Conservation (phyloP, 345 rosid species). For the Citrus hindsii region DNA sequence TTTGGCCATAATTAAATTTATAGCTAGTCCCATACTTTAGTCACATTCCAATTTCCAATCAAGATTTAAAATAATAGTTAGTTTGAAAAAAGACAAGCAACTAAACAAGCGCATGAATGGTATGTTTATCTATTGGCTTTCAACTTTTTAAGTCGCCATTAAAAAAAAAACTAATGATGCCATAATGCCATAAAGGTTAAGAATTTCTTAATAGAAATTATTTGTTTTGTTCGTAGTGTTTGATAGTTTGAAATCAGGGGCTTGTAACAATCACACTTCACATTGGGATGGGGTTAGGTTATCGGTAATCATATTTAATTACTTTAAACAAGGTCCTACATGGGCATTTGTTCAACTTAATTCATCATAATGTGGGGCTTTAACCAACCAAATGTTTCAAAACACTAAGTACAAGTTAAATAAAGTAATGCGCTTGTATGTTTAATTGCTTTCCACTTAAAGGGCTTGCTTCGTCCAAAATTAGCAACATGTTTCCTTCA, state of each 20-base stretch:
- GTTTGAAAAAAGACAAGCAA: slow-evolving; percentile 14
- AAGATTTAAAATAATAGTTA: not conserved
- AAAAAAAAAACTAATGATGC: not conserved
- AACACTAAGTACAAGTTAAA: not conserved
- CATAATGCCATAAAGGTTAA: not conserved
- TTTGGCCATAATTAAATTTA: not conserved
- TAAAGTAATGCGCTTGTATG: not conserved
- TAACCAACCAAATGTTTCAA: slow-evolving; percentile 39
- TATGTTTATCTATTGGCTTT: not conserved
- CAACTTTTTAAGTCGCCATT: slow-evolving; percentile 6
- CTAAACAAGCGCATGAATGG: slow-evolving; percentile 8
- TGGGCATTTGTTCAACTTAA: slow-evolving; percentile 6
- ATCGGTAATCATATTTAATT: not conserved
- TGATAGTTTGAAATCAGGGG: slow-evolving; percentile 3
- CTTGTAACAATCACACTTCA: slow-evolving; percentile 6
- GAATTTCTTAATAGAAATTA: not conserved
- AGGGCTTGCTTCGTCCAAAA: not conserved
- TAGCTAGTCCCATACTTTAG: not conserved
- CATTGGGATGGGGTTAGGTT: not conserved
- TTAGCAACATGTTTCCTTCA: not conserved
- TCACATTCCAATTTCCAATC: not conserved
- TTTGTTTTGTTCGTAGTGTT: not conserved
- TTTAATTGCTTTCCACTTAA: slow-evolving; percentile 18
- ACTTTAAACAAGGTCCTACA: not conserved
- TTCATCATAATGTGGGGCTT: slow-evolving; percentile 31